phyloP scores from a whole-genome alignment of 805 yeast species.

The Saturnispora mendoncae region DNA sequence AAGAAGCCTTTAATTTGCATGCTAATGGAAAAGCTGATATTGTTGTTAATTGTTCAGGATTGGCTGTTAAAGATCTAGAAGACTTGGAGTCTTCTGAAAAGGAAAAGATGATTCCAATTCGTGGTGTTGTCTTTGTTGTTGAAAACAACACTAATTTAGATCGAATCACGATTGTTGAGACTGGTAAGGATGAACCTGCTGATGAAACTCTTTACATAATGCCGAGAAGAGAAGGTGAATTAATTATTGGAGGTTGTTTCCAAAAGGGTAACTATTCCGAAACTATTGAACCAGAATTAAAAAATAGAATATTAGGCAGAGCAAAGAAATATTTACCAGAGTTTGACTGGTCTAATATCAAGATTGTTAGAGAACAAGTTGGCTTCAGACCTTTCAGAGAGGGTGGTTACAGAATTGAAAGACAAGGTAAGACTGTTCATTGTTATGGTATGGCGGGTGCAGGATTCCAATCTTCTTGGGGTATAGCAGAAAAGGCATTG shows the following conservation, averaged over 20 bases:
- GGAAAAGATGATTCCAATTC: slow-evolving; percentile 34
- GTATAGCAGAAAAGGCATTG: slow-evolving; percentile 40
- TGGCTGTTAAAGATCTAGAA: slow-evolving; percentile 74
- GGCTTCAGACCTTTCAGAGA: slow-evolving; percentile 62
- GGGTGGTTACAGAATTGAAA: slow-evolving; percentile 49
- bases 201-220: slow-evolving; percentile 49
- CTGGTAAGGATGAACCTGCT: slow-evolving; percentile 31
- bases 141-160: slow-evolving; percentile 86
- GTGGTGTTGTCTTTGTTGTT: slow-evolving; percentile 43
- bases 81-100: slow-evolving; percentile 50
- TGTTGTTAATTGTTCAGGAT: slow-evolving; percentile 63
- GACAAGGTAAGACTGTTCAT: slow-evolving; percentile 43
- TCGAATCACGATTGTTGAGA: slow-evolving; percentile 92
- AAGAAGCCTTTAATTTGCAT: slow-evolving; percentile 41
- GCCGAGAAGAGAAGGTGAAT: slow-evolving; percentile 73
- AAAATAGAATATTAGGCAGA: slow-evolving; percentile 38
- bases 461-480: slow-evolving; percentile 50
- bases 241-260: slow-evolving; percentile 47
- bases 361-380: slow-evolving; percentile 42
- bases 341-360: slow-evolving; percentile 31
- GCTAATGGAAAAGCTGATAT: slow-evolving; percentile 36
- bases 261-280: slow-evolving; percentile 17
- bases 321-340: slow-evolving; percentile 37
- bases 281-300: slow-evolving; percentile 34
- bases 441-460: slow-evolving; percentile 40